Evolutionary conservation across 2,329 filamentous ascomycete genomes (phyloP).

Genomic region (Aspergillus aculeatinus): DNA sequence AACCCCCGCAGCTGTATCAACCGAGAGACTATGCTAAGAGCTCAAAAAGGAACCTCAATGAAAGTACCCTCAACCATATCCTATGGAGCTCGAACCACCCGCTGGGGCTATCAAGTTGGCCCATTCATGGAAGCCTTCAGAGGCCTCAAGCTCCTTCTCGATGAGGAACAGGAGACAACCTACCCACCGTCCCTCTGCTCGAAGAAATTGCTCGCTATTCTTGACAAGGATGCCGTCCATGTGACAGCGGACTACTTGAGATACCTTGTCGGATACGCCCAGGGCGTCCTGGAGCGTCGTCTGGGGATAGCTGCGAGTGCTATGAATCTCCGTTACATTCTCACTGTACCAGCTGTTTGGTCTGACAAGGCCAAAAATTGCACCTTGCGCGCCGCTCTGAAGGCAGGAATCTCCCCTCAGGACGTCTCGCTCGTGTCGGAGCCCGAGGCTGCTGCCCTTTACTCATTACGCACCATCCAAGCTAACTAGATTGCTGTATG

Average conservation of each 20-base stretch:
- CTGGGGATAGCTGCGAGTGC: constrained; percentile 11
- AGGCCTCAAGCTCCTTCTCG: constrained; percentile 26
- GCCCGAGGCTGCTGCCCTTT: no score
- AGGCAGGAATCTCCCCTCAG: constrained; percentile 14
- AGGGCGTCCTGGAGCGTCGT: constrained; percentile 5
- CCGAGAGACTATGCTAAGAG: not conserved
- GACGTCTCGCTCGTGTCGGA: constrained; percentile 23
- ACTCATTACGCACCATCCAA: constrained; percentile 16
- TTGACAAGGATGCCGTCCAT: not conserved
- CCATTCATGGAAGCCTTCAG: constrained; percentile 24
- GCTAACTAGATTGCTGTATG: constrained; percentile 25
- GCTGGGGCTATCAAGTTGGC: constrained; percentile 28
- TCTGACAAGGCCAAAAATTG: constrained; percentile 34
- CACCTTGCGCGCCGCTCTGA: constrained; percentile 24
- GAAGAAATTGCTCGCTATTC: not conserved
- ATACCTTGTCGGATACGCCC: not conserved
- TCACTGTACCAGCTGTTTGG: constrained; percentile 37
- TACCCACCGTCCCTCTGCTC: constrained; percentile 12
- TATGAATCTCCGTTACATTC: constrained; percentile 24
- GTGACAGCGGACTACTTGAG: constrained; percentile 2
- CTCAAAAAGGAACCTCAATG: constrained; percentile 14
- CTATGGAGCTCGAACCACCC: constrained; percentile 9
- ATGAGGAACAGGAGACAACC: constrained; percentile 11
- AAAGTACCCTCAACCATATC: constrained; percentile 23
- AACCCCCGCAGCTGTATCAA: not conserved